These are phyloP conservation scores for Escallonia rubra DNA, from an alignment of 129 eudicot species.

Conservation along the genomic window DNA sequence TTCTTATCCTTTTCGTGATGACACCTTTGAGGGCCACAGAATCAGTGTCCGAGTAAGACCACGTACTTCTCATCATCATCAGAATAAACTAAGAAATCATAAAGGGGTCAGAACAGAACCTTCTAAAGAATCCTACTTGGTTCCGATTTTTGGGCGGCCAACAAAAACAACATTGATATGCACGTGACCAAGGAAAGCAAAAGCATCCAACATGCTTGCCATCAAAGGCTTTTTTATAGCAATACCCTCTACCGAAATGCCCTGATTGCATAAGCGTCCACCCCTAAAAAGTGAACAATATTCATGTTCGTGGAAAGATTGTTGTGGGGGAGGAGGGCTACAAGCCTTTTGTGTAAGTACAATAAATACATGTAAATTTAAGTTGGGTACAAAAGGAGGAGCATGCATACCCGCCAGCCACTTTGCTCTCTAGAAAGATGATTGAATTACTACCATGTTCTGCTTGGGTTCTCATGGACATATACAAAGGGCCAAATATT, in stretches of 20 bases:
- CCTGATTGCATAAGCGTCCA: not conserved
- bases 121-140: no score
- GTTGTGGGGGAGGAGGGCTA: no score
- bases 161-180: not conserved
- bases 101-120: no score
- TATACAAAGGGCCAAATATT: slow-evolving; percentile 32
- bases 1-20: not conserved
- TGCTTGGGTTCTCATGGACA: slow-evolving; percentile 21
- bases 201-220: not conserved
- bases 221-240: not conserved
- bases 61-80: slow-evolving; percentile 16
- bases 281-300: slow-evolving; percentile 2
- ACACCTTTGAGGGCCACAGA: slow-evolving; percentile 18
- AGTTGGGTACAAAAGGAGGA: not conserved
- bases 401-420: slow-evolving; percentile 1
- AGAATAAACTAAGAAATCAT: no score
- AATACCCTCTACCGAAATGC: not conserved
- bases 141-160: not conserved
- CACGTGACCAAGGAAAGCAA: not conserved
- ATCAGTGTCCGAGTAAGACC: slow-evolving; percentile 27
- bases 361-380: not conserved
- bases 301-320: not conserved
- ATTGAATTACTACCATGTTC: slow-evolving; percentile 19
- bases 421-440: slow-evolving; percentile 4
- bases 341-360: no score